A percentile compares a stretch with the other conserved stretches of the same genome.
Conservation (phyloP, 2,329 filamentous ascomycete genomes). For the Fusarium piperis region DNA sequence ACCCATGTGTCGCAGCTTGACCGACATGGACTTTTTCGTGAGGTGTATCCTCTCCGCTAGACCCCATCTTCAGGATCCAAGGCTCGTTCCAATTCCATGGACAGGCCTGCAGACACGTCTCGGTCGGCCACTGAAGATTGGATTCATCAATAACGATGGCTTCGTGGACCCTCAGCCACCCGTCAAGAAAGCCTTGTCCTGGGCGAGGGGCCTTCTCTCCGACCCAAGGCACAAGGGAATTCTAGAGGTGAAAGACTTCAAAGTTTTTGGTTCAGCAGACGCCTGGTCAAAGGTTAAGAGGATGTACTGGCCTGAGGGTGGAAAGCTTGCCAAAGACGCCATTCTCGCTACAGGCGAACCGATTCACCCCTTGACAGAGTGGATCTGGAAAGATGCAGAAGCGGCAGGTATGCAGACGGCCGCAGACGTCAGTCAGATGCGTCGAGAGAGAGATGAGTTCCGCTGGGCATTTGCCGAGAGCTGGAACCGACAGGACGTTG, state of each 20-base stretch:
- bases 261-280: conserved; percentile 43
- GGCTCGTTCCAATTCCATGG: conserved; percentile 45
- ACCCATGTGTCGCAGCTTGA: conserved; percentile 37
- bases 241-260: conserved; percentile 50
- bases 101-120: conserved; percentile 35
- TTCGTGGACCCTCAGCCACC: conserved; percentile 52
- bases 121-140: conserved; percentile 49
- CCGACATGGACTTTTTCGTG: conserved; percentile 38
- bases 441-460: conserved; percentile 44
- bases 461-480: conserved; percentile 45
- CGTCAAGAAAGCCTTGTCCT: conserved; percentile 48
- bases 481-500: conserved; percentile 38
- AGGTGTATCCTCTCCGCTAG: conserved; percentile 12
- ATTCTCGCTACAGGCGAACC: conserved; percentile 55
- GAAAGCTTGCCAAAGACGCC: conserved; percentile 40
- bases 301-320: conserved; percentile 60
- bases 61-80: conserved; percentile 41
- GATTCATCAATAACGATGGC: conserved; percentile 52
- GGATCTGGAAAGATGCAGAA: conserved; percentile 48
- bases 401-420: conserved; percentile 30
- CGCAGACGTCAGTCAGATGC: conserved; percentile 12
- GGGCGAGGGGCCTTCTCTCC: conserved; percentile 39
- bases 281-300: conserved; percentile 46
- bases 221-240: conserved; percentile 26
- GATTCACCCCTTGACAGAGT: conserved; percentile 54